Conservation (phyloP, 2,329 filamentous ascomycete species). For the Fonsecaea multimorphosa region DNA sequence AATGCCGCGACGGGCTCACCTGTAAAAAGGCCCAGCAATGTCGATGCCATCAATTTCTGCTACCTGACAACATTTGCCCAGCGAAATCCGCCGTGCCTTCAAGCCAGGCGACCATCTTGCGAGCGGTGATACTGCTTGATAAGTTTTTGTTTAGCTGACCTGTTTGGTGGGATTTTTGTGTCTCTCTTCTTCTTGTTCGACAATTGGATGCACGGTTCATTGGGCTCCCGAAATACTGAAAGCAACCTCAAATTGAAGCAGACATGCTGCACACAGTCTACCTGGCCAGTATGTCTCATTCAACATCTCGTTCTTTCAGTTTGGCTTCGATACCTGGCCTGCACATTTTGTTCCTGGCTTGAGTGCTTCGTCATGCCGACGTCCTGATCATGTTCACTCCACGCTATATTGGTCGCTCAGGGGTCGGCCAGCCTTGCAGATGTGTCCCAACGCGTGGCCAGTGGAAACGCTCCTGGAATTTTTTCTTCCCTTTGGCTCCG, state of each 20-base stretch:
- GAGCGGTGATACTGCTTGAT: conserved; percentile 24
- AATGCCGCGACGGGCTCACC: conserved; percentile 27
- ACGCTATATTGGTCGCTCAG: conserved; percentile 15
- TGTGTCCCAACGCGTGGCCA: not conserved
- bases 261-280: conserved; percentile 41
- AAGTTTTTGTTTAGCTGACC: conserved; percentile 14
- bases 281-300: conserved; percentile 38
- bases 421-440: conserved; percentile 29
- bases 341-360: conserved; percentile 15
- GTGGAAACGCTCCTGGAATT: conserved; percentile 6
- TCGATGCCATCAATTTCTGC: conserved; percentile 29
- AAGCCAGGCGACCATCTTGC: conserved; percentile 22
- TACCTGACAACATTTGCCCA: conserved; percentile 30
- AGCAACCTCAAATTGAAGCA: conserved; percentile 21
- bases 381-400: conserved; percentile 17
- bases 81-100: conserved; percentile 20
- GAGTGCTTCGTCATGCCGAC: conserved; percentile 2
- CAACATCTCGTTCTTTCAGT: conserved; percentile 18
- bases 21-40: conserved; percentile 33
- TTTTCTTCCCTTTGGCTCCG: not conserved
- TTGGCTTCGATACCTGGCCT: conserved; percentile 22
- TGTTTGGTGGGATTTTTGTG: conserved; percentile 12
- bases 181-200: conserved; percentile 14
- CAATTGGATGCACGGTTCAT: conserved; percentile 33
- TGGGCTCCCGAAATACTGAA: conserved; percentile 23